These are phyloP conservation scores for Phytopythium cucurbitacearum DNA, from an alignment of 352 stramenopile genomes.

Conservation along the genomic window DNA sequence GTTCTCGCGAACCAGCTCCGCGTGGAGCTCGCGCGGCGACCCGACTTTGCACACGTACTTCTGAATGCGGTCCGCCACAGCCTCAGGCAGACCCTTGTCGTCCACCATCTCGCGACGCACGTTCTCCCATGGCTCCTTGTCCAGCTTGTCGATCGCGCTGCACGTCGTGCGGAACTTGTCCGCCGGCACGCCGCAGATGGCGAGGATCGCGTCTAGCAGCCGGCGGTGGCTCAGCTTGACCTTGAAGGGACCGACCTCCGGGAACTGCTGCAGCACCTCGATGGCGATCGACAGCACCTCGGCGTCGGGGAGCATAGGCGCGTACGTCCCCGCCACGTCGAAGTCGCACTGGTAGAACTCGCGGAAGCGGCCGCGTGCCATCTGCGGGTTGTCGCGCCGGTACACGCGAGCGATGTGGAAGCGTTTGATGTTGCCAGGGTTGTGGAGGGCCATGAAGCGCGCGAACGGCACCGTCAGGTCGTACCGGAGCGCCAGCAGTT, in stretches of 20 bases:
- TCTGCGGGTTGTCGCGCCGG: conserved; percentile 93
- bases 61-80: conserved; percentile 94
- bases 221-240: conserved; percentile 98
- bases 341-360: conserved; percentile 99
- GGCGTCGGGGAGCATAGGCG: conserved; percentile 95
- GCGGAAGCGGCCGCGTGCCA: conserved; percentile 94
- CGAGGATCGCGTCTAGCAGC: conserved; percentile 96
- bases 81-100: conserved; percentile 92
- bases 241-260: conserved; percentile 88
- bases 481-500: conserved; percentile 94
- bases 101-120: conserved; percentile 94
- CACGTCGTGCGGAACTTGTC: conserved; percentile 98
- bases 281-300: conserved; percentile 95
- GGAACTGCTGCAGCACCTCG: conserved; percentile 88
- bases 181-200: conserved; percentile 94
- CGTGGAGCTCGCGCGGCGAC: conserved; percentile 83
- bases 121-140: conserved; percentile 95
- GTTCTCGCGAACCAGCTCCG: conserved; percentile 59
- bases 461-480: conserved; percentile 99
- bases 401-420: conserved; percentile 98
- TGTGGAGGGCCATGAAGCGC: conserved; percentile 96
- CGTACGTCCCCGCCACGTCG: conserved; percentile 95
- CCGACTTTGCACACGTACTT: conserved; percentile 92
- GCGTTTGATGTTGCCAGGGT: conserved; percentile 97
- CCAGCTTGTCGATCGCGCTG: conserved; percentile 98